Evolutionary conservation across 176 grass and related monocot species (phyloP).

Genomic region (Sorghum bicolor): DNA sequence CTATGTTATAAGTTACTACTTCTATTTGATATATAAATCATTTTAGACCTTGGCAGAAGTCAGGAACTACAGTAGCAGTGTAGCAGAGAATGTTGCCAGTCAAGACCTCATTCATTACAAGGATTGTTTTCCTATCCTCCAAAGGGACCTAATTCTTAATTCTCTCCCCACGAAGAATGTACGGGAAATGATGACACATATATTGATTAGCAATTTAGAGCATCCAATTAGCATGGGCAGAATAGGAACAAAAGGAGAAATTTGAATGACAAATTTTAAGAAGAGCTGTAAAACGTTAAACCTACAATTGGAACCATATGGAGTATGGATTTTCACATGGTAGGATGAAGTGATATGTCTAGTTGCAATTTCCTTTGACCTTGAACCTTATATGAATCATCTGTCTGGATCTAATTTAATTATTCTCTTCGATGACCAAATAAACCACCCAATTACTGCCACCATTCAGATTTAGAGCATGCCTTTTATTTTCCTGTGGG

Average conservation of each 20-base stretch:
- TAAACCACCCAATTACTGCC: no score
- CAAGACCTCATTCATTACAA: neutral
- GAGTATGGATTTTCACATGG: neutral
- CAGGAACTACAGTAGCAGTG: neutral
- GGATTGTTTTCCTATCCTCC: neutral
- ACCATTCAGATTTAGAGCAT: no score
- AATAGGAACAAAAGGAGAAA: neutral
- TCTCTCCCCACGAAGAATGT: neutral
- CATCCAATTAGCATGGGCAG: neutral
- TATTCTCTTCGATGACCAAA: neutral
- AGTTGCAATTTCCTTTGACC: neutral
- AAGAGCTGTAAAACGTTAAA: neutral
- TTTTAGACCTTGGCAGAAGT: neutral
- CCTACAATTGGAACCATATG: neutral
- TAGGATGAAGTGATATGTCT: neutral
- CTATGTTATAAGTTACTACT: slow-evolving; percentile 2
- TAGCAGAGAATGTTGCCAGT: neutral
- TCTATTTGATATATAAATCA: neutral
- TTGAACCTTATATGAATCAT: neutral
- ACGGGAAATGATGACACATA: neutral
- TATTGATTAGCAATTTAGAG: neutral
- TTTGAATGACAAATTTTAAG: neutral
- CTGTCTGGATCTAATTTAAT: neutral
- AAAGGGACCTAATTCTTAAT: neutral
- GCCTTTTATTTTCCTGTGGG: no score